Conservation (phyloP, 805 yeast genomes). For the Blastobotrys americana region DNA sequence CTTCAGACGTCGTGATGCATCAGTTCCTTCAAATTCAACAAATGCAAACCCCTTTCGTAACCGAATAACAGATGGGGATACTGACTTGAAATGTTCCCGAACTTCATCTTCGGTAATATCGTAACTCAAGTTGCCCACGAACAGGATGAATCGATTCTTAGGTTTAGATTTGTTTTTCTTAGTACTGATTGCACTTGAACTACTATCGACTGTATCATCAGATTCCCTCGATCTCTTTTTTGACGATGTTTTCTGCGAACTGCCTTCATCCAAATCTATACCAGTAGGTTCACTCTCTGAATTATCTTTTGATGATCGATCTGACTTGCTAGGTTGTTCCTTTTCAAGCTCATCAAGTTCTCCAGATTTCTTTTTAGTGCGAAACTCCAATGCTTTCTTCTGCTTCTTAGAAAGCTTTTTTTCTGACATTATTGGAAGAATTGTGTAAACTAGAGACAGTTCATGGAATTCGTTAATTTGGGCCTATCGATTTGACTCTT, state of each 20-base stretch:
- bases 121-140: conserved; percentile 87
- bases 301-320: conserved; percentile 5
- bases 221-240: conserved; percentile 39
- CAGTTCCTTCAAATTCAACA: conserved; percentile 73
- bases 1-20: conserved; percentile 75
- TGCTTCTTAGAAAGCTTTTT: conserved; percentile 27
- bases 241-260: not conserved
- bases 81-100: conserved; percentile 61
- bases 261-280: not conserved
- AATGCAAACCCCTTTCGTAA: conserved; percentile 70
- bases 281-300: not conserved
- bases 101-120: conserved; percentile 57
- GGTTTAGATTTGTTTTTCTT: conserved; percentile 31
- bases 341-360: conserved; percentile 10
- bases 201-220: conserved; percentile 55
- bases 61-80: conserved; percentile 65
- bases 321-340: conserved; percentile 10
- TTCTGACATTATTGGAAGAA: not conserved
- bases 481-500: not conserved
- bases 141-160: conserved; percentile 58
- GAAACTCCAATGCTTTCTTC: conserved; percentile 26
- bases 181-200: too few species aligned
- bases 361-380: conserved; percentile 18
- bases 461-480: too few species aligned
- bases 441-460: too few species aligned